These are phyloP conservation scores for Aspergillus fructus DNA, from an alignment of 2,329 filamentous ascomycete species.

Conservation along the genomic window DNA sequence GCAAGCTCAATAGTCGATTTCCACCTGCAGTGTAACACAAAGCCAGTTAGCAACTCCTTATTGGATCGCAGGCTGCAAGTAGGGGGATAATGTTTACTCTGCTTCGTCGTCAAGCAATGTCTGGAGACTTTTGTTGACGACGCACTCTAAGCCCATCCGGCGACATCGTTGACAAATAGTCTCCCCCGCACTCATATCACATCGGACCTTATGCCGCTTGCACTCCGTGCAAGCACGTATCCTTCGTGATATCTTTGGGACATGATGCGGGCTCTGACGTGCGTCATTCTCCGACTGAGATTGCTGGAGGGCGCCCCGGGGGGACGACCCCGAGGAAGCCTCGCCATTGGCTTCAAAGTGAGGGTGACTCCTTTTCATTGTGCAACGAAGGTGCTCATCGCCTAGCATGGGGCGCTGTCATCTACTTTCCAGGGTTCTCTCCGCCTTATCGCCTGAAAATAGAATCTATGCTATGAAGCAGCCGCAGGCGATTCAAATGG, in stretches of 20 bases:
- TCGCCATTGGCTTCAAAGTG: constrained; percentile 40
- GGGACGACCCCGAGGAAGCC: constrained; percentile 34
- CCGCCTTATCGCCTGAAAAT: not conserved
- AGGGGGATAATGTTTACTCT: constrained; percentile 34
- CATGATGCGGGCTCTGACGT: constrained; percentile 26
- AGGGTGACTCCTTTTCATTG: constrained; percentile 42
- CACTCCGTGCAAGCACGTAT: constrained; percentile 54
- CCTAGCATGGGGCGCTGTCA: constrained; percentile 23
- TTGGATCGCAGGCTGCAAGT: not conserved
- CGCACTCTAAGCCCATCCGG: constrained; percentile 50
- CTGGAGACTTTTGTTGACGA: constrained; percentile 53
- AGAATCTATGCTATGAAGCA: not conserved
- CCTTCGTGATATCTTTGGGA: constrained; percentile 45
- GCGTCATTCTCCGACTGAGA: constrained; percentile 29
- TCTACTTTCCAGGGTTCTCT: not conserved
- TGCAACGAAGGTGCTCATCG: constrained; percentile 20
- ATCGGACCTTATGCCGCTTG: constrained; percentile 56
- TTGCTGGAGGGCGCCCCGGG: constrained; percentile 24
- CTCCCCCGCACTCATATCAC: constrained; percentile 52
- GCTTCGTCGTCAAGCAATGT: constrained; percentile 51
- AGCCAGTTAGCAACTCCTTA: constrained; percentile 12
- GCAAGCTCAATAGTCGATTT: constrained; percentile 40
- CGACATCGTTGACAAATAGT: constrained; percentile 51
- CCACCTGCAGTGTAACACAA: constrained; percentile 27
- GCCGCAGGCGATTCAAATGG: not conserved